Base-by-base conservation (phyloP, 805 yeast genomes). In the Teunomyces tritomae region DNA sequence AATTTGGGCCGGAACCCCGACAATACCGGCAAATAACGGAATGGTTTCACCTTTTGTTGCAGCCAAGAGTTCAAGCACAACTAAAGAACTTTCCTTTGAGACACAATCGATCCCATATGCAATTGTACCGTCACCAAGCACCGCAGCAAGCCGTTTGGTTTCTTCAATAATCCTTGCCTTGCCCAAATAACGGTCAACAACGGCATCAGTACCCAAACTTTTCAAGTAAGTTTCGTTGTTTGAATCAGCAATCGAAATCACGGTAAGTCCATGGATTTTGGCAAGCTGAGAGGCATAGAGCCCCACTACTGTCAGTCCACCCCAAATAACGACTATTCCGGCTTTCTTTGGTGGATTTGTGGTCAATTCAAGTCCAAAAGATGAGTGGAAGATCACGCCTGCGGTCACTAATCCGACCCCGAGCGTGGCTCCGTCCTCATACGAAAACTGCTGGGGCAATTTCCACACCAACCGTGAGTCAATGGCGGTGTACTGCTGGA, bases 341-440 rank as follows among this genome's bases (percentile, higher is more conserved):
- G 43, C 44, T 9, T 14, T 7, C 16, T n/a, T 29, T 11, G 30
- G 11, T 7, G 48, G 39, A 4, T 24, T 36, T 11, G 37, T 20
- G 8, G 30, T 33, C 10, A 52, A 42, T 11, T 41, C 50, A 6
- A 60, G 49, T 3, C 45, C 47, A 39, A 62, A 61, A 17, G 59
- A 50, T 26, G 59, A 53, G 46, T 55, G 59, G 14, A 62, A 52
- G 16, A 63, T 48, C 6, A 59, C 51, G 2, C 63, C 68, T 8
- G 79, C 77, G 6, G 80, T 75, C 3, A 76, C 77, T 26, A 76
- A 51, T 1, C 78, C 78, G 26, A 76, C 80, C 17, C 80, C 80
- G 44, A 76, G 57, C 7, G 75, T 72, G 4, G 78, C 74, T 8
- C 75, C 76, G 47, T 71, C 68, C 44, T 71, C 70, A 36, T 65